Percentiles rank a stretch among this genome's conserved stretches.
phyloP scores from a whole-genome alignment of 306 rosid genomes.

The Quillaja saponaria region DNA sequence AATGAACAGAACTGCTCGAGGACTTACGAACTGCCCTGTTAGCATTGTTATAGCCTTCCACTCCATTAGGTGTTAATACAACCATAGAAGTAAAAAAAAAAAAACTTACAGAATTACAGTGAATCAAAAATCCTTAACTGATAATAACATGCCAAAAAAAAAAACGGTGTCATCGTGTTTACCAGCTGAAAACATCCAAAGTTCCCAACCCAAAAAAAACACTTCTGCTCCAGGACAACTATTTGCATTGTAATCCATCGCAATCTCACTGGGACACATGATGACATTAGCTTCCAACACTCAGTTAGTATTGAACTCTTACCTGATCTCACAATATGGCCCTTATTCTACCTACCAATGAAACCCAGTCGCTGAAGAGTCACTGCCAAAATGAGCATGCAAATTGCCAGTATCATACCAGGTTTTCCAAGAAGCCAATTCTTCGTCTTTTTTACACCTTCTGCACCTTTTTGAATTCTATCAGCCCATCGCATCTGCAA shows the following conservation, averaged over 20 bases:
- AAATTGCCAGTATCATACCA: slow-evolving; percentile 76
- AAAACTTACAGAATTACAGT: too few species aligned
- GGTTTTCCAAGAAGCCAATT: slow-evolving; percentile 83
- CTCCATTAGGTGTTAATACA: not conserved
- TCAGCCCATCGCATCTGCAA: slow-evolving; percentile 95
- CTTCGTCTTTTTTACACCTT: slow-evolving; percentile 77
- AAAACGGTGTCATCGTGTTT: not conserved
- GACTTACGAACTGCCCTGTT: slow-evolving; percentile 37
- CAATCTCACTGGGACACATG: not conserved
- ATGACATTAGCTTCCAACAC: slow-evolving; percentile 15
- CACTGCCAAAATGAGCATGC: slow-evolving; percentile 81
- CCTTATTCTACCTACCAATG: slow-evolving; percentile 68
- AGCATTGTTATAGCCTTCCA: slow-evolving; percentile 12
- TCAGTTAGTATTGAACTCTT: slow-evolving; percentile 21
- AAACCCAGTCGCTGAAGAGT: slow-evolving; percentile 78
- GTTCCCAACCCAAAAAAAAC: not conserved
- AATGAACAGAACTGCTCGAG: too few species aligned
- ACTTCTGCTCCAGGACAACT: slow-evolving; percentile 22
- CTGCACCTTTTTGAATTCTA: slow-evolving; percentile 76
- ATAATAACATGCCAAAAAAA: not conserved
- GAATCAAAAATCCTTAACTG: slow-evolving; percentile 31
- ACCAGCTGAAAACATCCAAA: slow-evolving; percentile 1
- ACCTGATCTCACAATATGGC: slow-evolving; percentile 12
- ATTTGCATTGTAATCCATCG: not conserved
- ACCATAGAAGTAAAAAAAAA: not conserved